These are phyloP conservation scores for Paratinospora sagittata DNA, from an alignment of 164 flowering plant genomes.

Conservation along the genomic window DNA sequence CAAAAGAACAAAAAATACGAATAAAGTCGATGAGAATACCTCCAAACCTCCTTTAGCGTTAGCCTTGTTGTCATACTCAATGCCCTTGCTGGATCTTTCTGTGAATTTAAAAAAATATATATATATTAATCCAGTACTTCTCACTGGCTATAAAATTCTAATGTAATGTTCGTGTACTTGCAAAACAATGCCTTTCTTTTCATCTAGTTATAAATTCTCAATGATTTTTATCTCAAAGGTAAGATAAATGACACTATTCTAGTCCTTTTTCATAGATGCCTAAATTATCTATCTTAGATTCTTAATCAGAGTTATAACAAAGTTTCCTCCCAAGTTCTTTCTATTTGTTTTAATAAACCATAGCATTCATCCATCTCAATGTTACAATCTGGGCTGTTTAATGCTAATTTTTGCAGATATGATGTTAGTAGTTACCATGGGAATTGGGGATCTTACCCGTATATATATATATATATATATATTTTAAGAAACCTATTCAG, in stretches of 20 bases:
- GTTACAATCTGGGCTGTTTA: not conserved
- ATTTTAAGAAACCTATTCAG: too few relatives aligned
- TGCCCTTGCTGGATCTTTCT: slow-evolving; percentile 77
- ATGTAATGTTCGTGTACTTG: too few relatives aligned
- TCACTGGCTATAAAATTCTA: too few relatives aligned
- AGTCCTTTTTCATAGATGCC: not conserved
- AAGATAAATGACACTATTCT: not conserved
- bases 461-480: too few relatives aligned
- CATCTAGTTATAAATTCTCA: not conserved
- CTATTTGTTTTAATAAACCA: too few relatives aligned
- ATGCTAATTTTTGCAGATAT: not conserved
- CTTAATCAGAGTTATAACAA: too few relatives aligned
- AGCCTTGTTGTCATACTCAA: slow-evolving; percentile 70
- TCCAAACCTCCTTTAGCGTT: slow-evolving; percentile 72
- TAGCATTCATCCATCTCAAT: too few relatives aligned
- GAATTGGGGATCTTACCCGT: too few relatives aligned
- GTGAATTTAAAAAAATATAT: slow-evolving; percentile 34
- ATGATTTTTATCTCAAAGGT: not conserved
- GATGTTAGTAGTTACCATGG: not conserved
- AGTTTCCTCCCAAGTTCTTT: too few relatives aligned
- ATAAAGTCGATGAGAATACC: slow-evolving; percentile 36
- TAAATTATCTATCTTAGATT: too few relatives aligned
- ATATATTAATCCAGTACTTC: too few relatives aligned
- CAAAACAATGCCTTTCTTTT: too few relatives aligned
- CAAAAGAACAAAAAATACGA: not conserved